A percentile compares a stretch with the other conserved stretches of the same genome.
These are phyloP conservation scores for Talinum fruticosum DNA, from an alignment of 148 eudicot species.

Conservation along the genomic window DNA sequence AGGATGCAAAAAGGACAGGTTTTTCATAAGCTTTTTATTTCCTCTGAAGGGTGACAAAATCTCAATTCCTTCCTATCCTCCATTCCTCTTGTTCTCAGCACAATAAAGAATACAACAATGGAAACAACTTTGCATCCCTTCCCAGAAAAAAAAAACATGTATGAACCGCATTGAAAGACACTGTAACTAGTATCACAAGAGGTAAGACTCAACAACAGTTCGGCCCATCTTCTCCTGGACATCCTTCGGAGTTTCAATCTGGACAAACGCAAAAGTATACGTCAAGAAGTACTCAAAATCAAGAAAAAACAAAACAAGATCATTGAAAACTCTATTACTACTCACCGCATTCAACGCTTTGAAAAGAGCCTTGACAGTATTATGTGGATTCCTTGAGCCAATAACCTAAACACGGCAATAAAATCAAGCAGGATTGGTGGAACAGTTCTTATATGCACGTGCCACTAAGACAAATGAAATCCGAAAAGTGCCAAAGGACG, in stretches of 20 bases:
- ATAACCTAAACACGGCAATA: conserved; percentile 47
- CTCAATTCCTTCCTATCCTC: background rate
- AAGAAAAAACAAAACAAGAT: too few species aligned
- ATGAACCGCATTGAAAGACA: background rate
- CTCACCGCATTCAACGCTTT: conserved; percentile 87
- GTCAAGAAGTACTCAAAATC: too few species aligned
- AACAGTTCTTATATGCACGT: background rate
- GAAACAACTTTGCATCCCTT: conserved; percentile 1
- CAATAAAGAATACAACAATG: background rate
- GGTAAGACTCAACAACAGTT: conserved; percentile 83
- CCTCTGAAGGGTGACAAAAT: background rate
- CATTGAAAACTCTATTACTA: conserved; percentile 8
- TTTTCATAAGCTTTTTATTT: background rate
- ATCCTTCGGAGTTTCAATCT: conserved; percentile 95
- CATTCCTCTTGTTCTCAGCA: background rate
- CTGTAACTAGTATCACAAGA: conserved; percentile 39
- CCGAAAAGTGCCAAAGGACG: background rate
- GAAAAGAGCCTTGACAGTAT: conserved; percentile 85
- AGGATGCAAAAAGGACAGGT: too few species aligned
- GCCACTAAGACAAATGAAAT: too few species aligned
- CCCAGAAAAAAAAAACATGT: background rate
- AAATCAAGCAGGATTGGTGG: background rate
- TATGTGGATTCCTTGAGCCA: conserved; percentile 88
- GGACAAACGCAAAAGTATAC: background rate
- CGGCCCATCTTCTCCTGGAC: conserved; percentile 95